Evolutionary conservation across 1,139 yeast species (phyloP), one percentile per base, ranked within the genome.

Genomic region (Kurtzmaniella quercitrusa): DNA sequence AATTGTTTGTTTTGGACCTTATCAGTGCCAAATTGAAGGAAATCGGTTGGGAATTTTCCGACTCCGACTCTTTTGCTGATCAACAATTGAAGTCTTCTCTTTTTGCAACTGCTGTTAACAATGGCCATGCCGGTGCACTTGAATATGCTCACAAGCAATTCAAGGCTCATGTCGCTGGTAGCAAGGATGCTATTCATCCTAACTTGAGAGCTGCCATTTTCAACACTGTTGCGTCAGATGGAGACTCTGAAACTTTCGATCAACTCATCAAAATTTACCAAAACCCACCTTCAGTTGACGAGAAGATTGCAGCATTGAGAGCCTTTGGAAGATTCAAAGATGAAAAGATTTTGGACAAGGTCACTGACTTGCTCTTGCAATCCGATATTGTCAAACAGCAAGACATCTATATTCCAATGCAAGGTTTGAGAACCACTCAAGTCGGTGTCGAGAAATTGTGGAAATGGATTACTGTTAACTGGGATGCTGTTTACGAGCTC

Each of bases 321-420:
- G 63, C 88, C 2, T 71, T 91, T 39, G 97, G 97, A 58, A 66
- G 77, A 54, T 84, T 87, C 57, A 77, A 74, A 48, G 77, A 83
- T 50, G 66, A 71, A 5, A 71, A 70, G 38, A 67, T 87, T 43
- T 71, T 85, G 47, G 66, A 76, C 51, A 82, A 79, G 63, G 81
- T 88, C 12, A 68, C 85, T 41, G 73, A 65, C 3, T 71, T 77
- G 55, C 63, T 87, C 49, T 73, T 87, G 48, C 82, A 86, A 57
- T 82, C 88, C 30, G 78, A 84, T 30, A 69, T 81, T 33, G 74
- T 89, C 50, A 83, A 86, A 57, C 69, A 80, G 23, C 98, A 91
- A 69, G 98, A 91, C 63, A 78, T 87, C 45, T 82, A 82, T 60
- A 76, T 84, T 48, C 89, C 95, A 53, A 72, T 91, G 76, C 77